phyloP scores from a whole-genome alignment of 306 rosid species.

The Astragalus glycyphyllos region DNA sequence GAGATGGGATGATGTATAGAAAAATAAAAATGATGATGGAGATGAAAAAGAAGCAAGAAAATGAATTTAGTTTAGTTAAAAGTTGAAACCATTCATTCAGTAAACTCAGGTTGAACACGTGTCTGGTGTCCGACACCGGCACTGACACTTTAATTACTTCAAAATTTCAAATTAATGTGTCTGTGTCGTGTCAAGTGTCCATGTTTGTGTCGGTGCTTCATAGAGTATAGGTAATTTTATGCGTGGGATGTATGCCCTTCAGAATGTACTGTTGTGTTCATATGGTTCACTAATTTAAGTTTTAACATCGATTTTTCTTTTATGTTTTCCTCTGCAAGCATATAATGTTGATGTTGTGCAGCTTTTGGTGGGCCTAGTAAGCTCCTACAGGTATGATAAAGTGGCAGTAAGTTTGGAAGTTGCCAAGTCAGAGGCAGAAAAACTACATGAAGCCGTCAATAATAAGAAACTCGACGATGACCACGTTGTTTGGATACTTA shows the following conservation, averaged over 20 bases:
- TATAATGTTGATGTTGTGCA: slow-evolving; percentile 44
- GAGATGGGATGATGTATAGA: neutral
- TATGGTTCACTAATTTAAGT: neutral
- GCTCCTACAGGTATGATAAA: slow-evolving; percentile 81
- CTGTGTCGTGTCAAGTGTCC: too few species aligned
- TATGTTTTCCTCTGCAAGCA: slow-evolving; percentile 26
- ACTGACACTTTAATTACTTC: too few species aligned
- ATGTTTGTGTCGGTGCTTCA: too few species aligned
- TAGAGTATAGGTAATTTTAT: neutral
- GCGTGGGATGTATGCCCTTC: neutral
- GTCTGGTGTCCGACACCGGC: too few species aligned
- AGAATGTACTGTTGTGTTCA: neutral
- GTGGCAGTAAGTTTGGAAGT: slow-evolving; percentile 58
- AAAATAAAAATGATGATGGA: slow-evolving; percentile 2
- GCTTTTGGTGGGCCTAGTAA: slow-evolving; percentile 79
- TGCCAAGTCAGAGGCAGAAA: slow-evolving; percentile 68
- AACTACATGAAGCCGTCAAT: slow-evolving; percentile 67
- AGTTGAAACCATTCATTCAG: neutral
- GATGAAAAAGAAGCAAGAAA: neutral
- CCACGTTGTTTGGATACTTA: slow-evolving; percentile 66
- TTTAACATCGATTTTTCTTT: slow-evolving; percentile 25
- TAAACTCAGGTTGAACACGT: neutral
- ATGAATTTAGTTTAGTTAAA: neutral
- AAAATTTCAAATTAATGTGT: too few species aligned
- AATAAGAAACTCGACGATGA: slow-evolving; percentile 66